Conservation (phyloP, 495 filamentous ascomycete genomes). For the Aspergillus indologenus region DNA sequence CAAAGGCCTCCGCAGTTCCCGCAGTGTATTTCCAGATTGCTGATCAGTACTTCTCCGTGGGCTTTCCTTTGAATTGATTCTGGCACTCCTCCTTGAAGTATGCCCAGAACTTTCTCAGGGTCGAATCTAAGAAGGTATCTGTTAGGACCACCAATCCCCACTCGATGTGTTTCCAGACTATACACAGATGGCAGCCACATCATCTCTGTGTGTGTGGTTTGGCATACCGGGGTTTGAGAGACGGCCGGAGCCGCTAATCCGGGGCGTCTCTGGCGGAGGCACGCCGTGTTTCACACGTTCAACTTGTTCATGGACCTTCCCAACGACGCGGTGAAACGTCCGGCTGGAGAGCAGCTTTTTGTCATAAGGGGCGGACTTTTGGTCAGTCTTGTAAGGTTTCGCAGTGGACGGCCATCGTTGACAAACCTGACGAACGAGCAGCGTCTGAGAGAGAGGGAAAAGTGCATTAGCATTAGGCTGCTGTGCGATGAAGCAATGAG, state of each 20-base stretch:
- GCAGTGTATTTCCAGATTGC: not conserved
- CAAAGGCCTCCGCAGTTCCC: constrained; percentile 5
- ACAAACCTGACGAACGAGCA: constrained; percentile 30
- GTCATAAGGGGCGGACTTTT: not conserved
- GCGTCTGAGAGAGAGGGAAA: constrained; percentile 5
- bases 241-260: not conserved
- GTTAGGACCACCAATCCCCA: not conserved
- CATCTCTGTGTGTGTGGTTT: not conserved
- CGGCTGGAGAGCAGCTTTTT: constrained; percentile 57
- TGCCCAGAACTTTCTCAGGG: constrained; percentile 44
- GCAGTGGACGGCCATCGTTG: constrained; percentile 1
- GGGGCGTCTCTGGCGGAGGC: constrained; percentile 40
- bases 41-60: constrained; percentile 35
- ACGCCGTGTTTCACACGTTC: constrained; percentile 51
- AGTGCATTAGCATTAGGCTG: not conserved
- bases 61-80: constrained; percentile 51
- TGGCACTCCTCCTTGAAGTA: constrained; percentile 60
- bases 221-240: constrained; percentile 33
- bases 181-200: not conserved
- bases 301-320: constrained; percentile 51
- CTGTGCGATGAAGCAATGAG: not conserved
- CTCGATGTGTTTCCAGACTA: not conserved
- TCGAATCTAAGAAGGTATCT: constrained; percentile 24
- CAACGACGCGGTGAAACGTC: constrained; percentile 58
- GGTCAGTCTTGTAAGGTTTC: constrained; percentile 20